phyloP scores from a whole-genome alignment of 2,329 filamentous ascomycete species.

The Cyphellophora europaea region DNA sequence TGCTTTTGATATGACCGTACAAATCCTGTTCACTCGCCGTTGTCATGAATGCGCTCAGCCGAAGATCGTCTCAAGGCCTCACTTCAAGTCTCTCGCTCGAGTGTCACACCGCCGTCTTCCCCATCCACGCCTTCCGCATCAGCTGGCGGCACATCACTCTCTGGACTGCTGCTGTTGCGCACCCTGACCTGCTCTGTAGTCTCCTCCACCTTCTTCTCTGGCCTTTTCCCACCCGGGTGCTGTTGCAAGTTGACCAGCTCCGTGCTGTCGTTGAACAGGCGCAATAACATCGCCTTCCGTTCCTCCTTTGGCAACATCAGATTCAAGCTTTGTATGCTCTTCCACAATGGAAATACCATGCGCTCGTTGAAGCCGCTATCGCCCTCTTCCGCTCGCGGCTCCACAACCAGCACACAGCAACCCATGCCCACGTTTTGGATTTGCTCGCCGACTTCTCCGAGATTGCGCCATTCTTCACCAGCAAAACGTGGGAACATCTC shows the following conservation, averaged over 20 bases:
- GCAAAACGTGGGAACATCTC: slow-evolving; percentile 95
- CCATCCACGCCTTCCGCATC: slow-evolving; percentile 5
- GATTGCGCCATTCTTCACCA: slow-evolving; percentile 61
- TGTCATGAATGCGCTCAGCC: no score
- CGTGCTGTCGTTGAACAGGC: slow-evolving; percentile 82
- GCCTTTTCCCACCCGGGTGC: slow-evolving; percentile 7
- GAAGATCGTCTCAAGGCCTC: no score
- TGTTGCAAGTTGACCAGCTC: slow-evolving; percentile 60
- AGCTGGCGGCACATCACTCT: slow-evolving; percentile 2
- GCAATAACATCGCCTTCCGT: slow-evolving; percentile 78
- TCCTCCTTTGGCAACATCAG: slow-evolving; percentile 99
- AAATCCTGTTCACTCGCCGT: no score
- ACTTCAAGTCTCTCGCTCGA: not conserved
- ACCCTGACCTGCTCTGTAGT: not conserved
- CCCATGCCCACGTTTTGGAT: slow-evolving; percentile 76
- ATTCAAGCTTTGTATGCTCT: slow-evolving; percentile 83
- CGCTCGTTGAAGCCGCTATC: slow-evolving; percentile 59
- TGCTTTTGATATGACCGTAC: no score
- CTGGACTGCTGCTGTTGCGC: slow-evolving; percentile 14
- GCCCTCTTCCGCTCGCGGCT: slow-evolving; percentile 51
- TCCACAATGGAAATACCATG: slow-evolving; percentile 88
- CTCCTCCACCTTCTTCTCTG: slow-evolving; percentile 2
- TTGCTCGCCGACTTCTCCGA: slow-evolving; percentile 81
- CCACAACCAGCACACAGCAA: slow-evolving; percentile 80
- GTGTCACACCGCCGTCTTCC: slow-evolving; percentile 10